Evolutionary conservation across 2,329 filamentous ascomycete genomes (phyloP).

Genomic region (Fusarium sp.): DNA sequence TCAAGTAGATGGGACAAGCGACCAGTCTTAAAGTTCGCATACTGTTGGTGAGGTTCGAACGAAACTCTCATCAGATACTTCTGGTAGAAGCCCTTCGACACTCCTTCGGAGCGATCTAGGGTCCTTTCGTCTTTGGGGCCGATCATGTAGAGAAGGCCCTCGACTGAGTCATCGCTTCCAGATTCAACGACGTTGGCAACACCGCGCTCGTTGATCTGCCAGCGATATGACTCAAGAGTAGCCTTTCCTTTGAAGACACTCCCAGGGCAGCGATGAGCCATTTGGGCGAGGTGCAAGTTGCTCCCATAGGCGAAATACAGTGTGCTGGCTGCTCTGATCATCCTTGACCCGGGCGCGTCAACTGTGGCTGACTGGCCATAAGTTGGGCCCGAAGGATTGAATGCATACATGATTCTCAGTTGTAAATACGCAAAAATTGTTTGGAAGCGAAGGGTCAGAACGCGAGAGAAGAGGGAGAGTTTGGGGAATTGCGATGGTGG

Average conservation of each 20-base stretch:
- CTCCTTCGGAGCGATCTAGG: constrained; percentile 5
- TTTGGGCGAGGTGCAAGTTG: constrained; percentile 7
- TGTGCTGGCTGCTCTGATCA: neutral
- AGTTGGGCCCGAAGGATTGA: neutral
- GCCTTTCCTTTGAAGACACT: constrained; percentile 13
- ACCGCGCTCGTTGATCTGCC: constrained; percentile 11
- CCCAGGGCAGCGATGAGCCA: constrained; percentile 9
- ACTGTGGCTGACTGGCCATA: neutral
- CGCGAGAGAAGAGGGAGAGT: neutral
- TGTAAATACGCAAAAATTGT: accelerated
- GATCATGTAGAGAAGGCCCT: constrained; percentile 5
- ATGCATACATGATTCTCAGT: neutral
- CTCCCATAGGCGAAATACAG: constrained; percentile 15
- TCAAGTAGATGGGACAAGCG: neutral
- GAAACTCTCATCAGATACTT: neutral
- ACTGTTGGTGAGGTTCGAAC: neutral
- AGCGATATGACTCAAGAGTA: neutral
- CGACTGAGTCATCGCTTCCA: neutral
- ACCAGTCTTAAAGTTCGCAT: neutral
- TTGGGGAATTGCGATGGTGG: neutral
- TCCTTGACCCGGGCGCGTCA: neutral
- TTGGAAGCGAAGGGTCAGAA: neutral
- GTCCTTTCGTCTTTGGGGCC: neutral
- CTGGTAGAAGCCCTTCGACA: constrained; percentile 2
- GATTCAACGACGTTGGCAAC: constrained; percentile 1